Evolutionary conservation across 495 filamentous ascomycete genomes (phyloP).

Genomic region (Bombardia bombarda): DNA sequence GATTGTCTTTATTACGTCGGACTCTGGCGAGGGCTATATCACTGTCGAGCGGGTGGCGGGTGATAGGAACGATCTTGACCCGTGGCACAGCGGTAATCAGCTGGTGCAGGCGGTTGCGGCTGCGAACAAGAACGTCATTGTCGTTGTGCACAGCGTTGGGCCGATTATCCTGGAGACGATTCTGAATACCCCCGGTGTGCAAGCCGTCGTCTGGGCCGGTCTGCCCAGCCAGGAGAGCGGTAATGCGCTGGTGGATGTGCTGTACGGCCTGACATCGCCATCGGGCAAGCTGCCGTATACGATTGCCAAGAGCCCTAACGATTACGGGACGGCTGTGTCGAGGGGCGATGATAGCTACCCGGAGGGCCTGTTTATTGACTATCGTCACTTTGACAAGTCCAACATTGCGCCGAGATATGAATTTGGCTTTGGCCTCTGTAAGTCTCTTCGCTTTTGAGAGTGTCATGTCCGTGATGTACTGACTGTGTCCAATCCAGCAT

Average conservation of each 20-base stretch:
- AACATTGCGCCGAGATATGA: slow-evolving; percentile 51
- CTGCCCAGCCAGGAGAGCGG: slow-evolving; percentile 90
- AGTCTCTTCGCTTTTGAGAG: slow-evolving; percentile 26
- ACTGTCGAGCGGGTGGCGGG: slow-evolving; percentile 52
- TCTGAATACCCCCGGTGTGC: slow-evolving; percentile 66
- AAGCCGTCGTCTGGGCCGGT: slow-evolving; percentile 79
- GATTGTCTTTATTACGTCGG: slow-evolving; percentile 58
- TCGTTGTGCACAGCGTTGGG: slow-evolving; percentile 88
- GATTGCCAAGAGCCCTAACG: slow-evolving; percentile 65
- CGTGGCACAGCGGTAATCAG: slow-evolving; percentile 69
- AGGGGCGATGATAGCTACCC: slow-evolving; percentile 56
- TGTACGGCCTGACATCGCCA: slow-evolving; percentile 77
- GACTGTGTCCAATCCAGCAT: slow-evolving; percentile 25
- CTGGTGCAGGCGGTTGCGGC: slow-evolving; percentile 58
- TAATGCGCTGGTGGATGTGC: slow-evolving; percentile 72
- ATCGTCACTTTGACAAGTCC: slow-evolving; percentile 72
- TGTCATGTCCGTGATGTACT: slow-evolving; percentile 1
- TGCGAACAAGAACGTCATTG: slow-evolving; percentile 63
- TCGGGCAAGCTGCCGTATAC: slow-evolving; percentile 89
- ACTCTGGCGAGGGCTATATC: slow-evolving; percentile 61
- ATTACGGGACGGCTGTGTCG: slow-evolving; percentile 64
- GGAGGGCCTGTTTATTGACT: slow-evolving; percentile 77
- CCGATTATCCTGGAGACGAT: slow-evolving; percentile 79
- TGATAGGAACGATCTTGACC: slow-evolving; percentile 57
- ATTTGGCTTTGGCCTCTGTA: slow-evolving; percentile 53